Conservation (phyloP, 805 yeast genomes). For the Barnettozyma wickerhamii region DNA sequence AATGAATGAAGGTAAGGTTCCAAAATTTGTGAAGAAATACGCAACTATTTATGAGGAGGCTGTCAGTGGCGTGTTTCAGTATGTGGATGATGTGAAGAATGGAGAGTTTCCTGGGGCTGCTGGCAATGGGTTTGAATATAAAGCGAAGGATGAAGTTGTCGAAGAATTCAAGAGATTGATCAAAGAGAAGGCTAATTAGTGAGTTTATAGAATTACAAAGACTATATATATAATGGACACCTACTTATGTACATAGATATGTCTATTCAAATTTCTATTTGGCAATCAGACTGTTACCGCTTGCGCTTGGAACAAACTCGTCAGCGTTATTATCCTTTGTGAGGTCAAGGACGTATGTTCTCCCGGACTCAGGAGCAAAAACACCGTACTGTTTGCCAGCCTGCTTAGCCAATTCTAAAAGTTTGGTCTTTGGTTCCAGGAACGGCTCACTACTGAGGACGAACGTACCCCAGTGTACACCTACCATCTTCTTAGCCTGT, state of each 20-base stretch:
- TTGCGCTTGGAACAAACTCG: constrained; percentile 18
- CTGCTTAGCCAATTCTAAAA: constrained; percentile 47
- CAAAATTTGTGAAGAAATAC: constrained; percentile 77
- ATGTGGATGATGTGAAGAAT: constrained; percentile 54
- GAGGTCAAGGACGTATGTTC: constrained; percentile 49
- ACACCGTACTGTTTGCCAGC: constrained; percentile 35
- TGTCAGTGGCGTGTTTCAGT: constrained; percentile 46
- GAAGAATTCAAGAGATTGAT: too few species aligned
- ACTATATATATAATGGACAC: too few species aligned
- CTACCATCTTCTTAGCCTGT: constrained; percentile 59
- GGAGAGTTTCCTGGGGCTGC: constrained; percentile 58
- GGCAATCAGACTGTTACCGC: constrained; percentile 28
- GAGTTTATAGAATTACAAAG: too few species aligned
- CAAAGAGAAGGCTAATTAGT: too few species aligned
- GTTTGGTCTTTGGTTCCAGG: constrained; percentile 68
- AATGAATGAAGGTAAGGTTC: constrained; percentile 49
- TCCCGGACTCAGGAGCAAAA: constrained; percentile 72
- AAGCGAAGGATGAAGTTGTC: constrained; percentile 61
- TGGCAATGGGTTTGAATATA: constrained; percentile 54
- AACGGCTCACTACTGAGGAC: constrained; percentile 84
- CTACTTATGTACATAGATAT: too few species aligned
- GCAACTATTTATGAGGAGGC: constrained; percentile 46
- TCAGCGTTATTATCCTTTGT: constrained; percentile 8
- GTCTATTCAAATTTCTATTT: too few species aligned
- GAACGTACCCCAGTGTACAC: constrained; percentile 97